Evolutionary conservation across 139 green algal genomes (phyloP), one percentile per base, ranked within the genome.

Genomic region (Tetradesmus lagerheimii): DNA sequence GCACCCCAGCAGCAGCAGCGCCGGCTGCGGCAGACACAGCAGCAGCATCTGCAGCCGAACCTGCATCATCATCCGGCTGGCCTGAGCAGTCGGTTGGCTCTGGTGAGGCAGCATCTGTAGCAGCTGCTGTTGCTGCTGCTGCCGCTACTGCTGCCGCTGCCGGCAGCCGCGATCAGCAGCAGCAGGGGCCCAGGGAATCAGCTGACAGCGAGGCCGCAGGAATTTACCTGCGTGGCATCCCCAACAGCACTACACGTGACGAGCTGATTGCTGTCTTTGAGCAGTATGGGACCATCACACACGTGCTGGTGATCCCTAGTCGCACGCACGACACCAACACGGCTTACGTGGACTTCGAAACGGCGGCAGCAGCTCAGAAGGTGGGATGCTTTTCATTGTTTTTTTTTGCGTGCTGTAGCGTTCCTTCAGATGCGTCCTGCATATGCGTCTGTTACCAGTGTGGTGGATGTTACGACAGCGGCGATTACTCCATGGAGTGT

Each of bases 301-400:
- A 39, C 43, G 77, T 89, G 34, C n/a, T 31, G 11, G 80, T 89
- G 9, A 38, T 89, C 6, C 23, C 71, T 15, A 84, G 71, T n/a
- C 71, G 74, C 45, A 89, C 85, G 6, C 85, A 89, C 29, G 85
- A 89, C 71, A 89, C 85, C 18, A 84, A 89, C 85, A 89, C 85
- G 14, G 85, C 85, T 0, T 89, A 89, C 0, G 67, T 89, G 8
- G 85, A 89, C 85, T 89, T 89, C 41, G 85, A 89, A 25, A 20
- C 34, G 4, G 83, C 80, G 37, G 25, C 38, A 4, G 41, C 83
- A 31, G 83, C 83, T 25, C 83, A 88, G 29, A 88, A 88, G 83
- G 83, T 88, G 38, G 2, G 83, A 8, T n/a, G 20, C n/a, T n/a
- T n/a, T n/a, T n/a, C n/a, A n/a, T 80, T 80, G 74, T 25, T 1